Base-by-base conservation (phyloP, 1,139 yeast species). In the Taphrina flavorubra region DNA sequence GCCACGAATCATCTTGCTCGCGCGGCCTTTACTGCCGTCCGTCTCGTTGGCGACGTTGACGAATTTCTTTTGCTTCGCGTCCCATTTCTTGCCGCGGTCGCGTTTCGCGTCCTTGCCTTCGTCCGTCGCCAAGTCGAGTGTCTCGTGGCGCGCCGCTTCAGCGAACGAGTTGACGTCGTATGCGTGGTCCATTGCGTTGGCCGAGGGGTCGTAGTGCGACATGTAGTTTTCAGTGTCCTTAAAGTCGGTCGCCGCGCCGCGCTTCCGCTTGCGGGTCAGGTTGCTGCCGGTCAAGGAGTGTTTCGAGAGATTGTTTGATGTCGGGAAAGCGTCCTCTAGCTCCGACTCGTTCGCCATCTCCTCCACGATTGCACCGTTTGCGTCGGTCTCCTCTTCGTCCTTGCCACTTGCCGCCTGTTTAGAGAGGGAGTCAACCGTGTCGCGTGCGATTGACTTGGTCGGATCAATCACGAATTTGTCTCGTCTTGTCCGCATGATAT, bases 191-290 rank as follows among this genome's bases (percentile, higher is more conserved):
- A 91, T 96, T 69, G 91, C 84, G 36, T 86, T 86, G 20, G 87
- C 83, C 0, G 87, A 84, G 20, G 97, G 92, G 0, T 97, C 97
- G 80, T 87, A 92, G 77, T 95, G 97, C 69, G 96, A 87, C 79
- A 95, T 82, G 80, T 87, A 95, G 77, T 85, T 89, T 72, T 86
- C 84, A n/a, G 92, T 89, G 79, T 94, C 99, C 75, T 87, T 85
- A 80, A 77, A 92, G 73, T 84, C 85, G 58, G 75, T 75, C 67
- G 73, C 75, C 67, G 73, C 75, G 71, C 77, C 79, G 68, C 77
- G 77, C 55, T 76, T 77, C 36, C 75, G 73, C n/a, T 72, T 72
- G 65, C 78, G 76, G 73, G 56, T 78, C 78, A 16, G 77, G 79
- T 36, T 72, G 73, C 40, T 14, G 11, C 61, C 71, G n/a, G 56